Conservation (phyloP, 208 protist species). For the Leishmania arabica region DNA sequence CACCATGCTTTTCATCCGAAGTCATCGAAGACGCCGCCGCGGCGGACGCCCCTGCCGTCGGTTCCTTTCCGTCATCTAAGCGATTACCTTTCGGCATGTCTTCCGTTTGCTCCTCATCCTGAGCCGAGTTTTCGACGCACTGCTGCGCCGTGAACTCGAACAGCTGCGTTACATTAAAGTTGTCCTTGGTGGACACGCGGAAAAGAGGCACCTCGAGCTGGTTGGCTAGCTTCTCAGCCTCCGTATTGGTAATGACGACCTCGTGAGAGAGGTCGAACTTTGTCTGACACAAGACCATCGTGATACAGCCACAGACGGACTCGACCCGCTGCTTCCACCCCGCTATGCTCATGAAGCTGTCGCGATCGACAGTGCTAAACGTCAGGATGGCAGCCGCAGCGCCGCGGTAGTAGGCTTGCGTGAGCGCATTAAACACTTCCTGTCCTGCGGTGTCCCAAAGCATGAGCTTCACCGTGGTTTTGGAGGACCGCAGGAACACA, state of each 20-base stretch:
- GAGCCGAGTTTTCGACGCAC: slow-evolving; percentile 37
- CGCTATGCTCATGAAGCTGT: slow-evolving; percentile 84
- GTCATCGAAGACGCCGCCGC: not conserved
- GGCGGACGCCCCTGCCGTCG: not conserved
- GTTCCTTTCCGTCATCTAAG: not conserved
- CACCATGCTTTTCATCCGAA: not conserved
- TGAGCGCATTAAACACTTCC: slow-evolving; percentile 93
- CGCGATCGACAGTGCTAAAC: slow-evolving; percentile 92
- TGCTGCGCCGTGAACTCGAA: slow-evolving; percentile 86
- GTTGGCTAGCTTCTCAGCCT: slow-evolving; percentile 87
- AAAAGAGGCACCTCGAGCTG: slow-evolving; percentile 88
- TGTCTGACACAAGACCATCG: slow-evolving; percentile 94
- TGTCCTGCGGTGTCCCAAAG: slow-evolving; percentile 96
- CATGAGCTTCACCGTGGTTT: slow-evolving; percentile 86
- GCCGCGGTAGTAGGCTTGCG: slow-evolving; percentile 92
- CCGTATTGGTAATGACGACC: slow-evolving; percentile 72
- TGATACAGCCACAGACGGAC: slow-evolving; percentile 75
- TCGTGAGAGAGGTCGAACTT: slow-evolving; percentile 94
- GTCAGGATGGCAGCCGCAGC: slow-evolving; percentile 83
- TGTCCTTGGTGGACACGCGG: slow-evolving; percentile 91
- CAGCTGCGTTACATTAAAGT: slow-evolving; percentile 93
- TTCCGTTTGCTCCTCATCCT: slow-evolving; percentile 7
- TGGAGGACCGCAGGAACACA: slow-evolving; percentile 58
- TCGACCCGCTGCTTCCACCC: slow-evolving; percentile 91
- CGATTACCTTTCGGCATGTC: not conserved